Conservation (phyloP, 805 yeast species). For the Monosporozyma siamensis region DNA sequence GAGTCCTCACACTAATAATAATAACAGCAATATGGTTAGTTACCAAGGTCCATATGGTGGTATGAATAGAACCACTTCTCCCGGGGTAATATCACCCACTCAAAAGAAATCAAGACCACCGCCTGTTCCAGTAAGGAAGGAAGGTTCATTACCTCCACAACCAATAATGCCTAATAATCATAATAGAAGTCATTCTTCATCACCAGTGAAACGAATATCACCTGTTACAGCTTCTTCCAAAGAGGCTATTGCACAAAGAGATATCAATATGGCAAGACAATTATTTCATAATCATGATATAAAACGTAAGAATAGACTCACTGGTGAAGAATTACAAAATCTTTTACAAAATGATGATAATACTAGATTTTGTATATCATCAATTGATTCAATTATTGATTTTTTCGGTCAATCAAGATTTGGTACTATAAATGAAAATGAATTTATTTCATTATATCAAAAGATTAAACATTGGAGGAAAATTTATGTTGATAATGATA, state of each 20-base stretch:
- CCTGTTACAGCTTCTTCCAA: conserved; percentile 1
- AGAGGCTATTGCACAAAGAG: not conserved
- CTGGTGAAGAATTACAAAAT: conserved; percentile 29
- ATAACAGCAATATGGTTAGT: too few species aligned
- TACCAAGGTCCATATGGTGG: too few species aligned
- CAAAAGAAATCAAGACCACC: conserved; percentile 1
- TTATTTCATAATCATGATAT: conserved; percentile 28
- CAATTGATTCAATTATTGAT: conserved; percentile 29
- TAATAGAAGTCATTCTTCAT: conserved; percentile 2
- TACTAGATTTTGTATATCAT: conserved; percentile 26
- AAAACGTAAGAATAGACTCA: conserved; percentile 23
- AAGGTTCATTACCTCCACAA: not conserved
- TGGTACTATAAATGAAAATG: conserved; percentile 28
- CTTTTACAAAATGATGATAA: conserved; percentile 30
- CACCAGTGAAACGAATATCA: conserved; percentile 5
- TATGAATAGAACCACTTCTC: too few species aligned
- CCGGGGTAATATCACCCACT: not conserved
- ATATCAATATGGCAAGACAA: conserved; percentile 17
- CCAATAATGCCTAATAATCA: not conserved
- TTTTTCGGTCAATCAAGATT: conserved; percentile 30
- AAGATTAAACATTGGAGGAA: conserved; percentile 30
- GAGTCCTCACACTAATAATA: not conserved
- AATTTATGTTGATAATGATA: conserved; percentile 30
- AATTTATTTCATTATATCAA: conserved; percentile 28
- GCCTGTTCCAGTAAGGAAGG: not conserved